Evolutionary conservation across 2,329 filamentous ascomycete genomes (phyloP), one percentile per base, ranked within the genome.

Genomic region (Botrytis medusae): DNA sequence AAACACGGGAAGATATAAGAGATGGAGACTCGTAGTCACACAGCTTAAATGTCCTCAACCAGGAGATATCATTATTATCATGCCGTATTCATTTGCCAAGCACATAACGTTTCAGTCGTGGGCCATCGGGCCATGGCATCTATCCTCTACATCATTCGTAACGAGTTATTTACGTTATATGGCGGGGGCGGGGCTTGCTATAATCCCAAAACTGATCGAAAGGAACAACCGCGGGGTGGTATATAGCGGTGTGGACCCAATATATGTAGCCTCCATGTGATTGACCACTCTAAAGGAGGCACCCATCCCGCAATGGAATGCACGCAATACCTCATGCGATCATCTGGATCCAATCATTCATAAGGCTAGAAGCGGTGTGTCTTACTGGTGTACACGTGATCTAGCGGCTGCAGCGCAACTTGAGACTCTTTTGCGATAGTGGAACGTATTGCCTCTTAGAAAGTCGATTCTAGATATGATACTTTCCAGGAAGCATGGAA

Each of bases 181-280:
- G 40, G 59, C 69, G 57, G 59, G 60, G 57, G 69, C n/a, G 69
- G 44, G 40, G n/a, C 44, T 18, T 48, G 44, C 42, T 42, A 71
- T 40, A 22, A 22, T 22, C 25, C 48, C 34, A 63, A 62, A n/a
- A 6, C 25, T 64, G 51, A 42, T 71, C n/a, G 22, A 44, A 71
- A 65, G 40, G 32, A 25, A 42, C 14, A 48, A n/a, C 12, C 46
- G 70, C 32, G 44, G 29, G 34, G 51, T 64, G 44, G 9, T n/a
- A 34, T 60, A 40, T 72, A 69, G 71, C 71, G 71, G 71, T 72
- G 71, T 72, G 71, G 71, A 69, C n/a, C 48, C 48, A 57, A 68
- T 18, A 29, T 59, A n/a, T 42, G 48, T 61, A 37, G 46, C 71
- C n/a, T 46, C 32, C 29, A 68, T n/a, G 44, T 37, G 37, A 6